Evolutionary conservation across 1,139 yeast species (phyloP).

Genomic region (Hansenula lynferdii): DNA sequence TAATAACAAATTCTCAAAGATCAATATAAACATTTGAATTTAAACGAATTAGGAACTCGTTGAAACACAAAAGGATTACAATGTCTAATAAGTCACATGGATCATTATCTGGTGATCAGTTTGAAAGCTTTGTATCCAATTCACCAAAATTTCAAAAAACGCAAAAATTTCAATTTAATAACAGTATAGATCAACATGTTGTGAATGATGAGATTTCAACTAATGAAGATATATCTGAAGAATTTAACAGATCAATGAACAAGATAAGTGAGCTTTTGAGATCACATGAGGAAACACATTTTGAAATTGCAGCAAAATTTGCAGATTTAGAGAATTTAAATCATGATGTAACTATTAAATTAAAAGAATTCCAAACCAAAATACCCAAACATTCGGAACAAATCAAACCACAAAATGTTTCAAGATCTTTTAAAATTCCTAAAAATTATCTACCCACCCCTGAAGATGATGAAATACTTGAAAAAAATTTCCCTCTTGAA

Average conservation of each 20-base stretch:
- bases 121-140: neutral
- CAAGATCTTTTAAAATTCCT: neutral
- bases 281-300: neutral
- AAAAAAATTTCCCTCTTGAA: neutral
- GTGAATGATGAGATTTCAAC: neutral
- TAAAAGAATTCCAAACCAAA: neutral
- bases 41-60: too few species aligned
- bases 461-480: slow-evolving; percentile 9
- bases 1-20: too few species aligned
- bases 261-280: neutral
- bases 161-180: neutral
- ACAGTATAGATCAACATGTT: neutral
- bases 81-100: too few species aligned
- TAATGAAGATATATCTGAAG: neutral
- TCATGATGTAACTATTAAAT: neutral
- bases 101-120: neutral
- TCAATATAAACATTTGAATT: too few species aligned
- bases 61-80: too few species aligned
- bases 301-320: neutral
- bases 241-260: neutral
- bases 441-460: slow-evolving; percentile 15
- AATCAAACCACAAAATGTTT: too few species aligned
- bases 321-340: neutral
- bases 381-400: neutral
- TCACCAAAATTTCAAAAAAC: neutral